These are phyloP conservation scores for Ichthyophthirius multifiliis DNA, from an alignment of 169 alveolate species.

Conservation along the genomic window DNA sequence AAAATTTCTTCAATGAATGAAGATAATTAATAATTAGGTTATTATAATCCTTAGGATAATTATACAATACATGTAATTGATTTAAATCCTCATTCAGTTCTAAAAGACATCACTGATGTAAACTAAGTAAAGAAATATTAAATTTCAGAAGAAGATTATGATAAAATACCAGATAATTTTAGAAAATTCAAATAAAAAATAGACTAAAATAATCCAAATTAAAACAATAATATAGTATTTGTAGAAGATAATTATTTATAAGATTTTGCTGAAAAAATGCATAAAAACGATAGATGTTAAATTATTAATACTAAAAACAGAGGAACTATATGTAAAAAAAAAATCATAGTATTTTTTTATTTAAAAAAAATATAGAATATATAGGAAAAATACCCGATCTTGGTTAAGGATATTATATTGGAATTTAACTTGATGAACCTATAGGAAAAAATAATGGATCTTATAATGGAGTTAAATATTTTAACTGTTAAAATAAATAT, in stretches of 20 bases:
- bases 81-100: conserved; percentile 51
- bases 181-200: conserved; percentile 73
- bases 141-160: conserved; percentile 83
- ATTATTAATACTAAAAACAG: conserved; percentile 75
- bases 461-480: conserved; percentile 58
- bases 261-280: conserved; percentile 67
- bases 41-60: conserved; percentile 70
- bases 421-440: conserved; percentile 82
- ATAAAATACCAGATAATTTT: conserved; percentile 51
- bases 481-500: conserved; percentile 67
- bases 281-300: conserved; percentile 74
- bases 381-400: conserved; percentile 79
- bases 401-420: conserved; percentile 83
- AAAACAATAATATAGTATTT: conserved; percentile 50
- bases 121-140: conserved; percentile 72
- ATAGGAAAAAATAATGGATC: conserved; percentile 82
- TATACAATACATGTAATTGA: conserved; percentile 80
- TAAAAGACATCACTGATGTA: conserved; percentile 67
- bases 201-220: conserved; percentile 66
- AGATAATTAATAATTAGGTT: conserved; percentile 58
- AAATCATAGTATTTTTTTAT: no score
- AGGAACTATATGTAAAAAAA: no score
- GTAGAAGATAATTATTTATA: conserved; percentile 63
- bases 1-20: conserved; percentile 55
- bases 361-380: no score